Evolutionary conservation across 352 stramenopile species (phyloP).

Genomic region (Thalassiosira ordinaria): DNA sequence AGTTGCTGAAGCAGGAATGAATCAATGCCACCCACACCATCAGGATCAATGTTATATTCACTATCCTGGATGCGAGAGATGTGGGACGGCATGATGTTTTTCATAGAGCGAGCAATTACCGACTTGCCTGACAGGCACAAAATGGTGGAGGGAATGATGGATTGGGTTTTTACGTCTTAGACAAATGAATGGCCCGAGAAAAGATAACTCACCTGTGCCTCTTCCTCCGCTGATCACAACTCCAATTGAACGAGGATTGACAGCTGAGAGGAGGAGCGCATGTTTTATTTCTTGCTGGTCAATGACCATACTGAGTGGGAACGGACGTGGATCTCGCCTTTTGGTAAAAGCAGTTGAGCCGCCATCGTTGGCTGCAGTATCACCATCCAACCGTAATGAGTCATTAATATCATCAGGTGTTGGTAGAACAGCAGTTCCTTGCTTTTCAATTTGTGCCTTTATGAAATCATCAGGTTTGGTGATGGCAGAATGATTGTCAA

Average conservation of each 20-base stretch:
- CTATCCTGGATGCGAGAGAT: slow-evolving; percentile 64
- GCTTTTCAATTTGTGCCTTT: slow-evolving; percentile 17
- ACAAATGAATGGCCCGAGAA: too few relatives aligned
- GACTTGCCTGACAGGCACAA: too few relatives aligned
- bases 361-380: neutral
- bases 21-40: slow-evolving; percentile 47
- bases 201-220: too few relatives aligned
- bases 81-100: slow-evolving; percentile 66
- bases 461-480: slow-evolving; percentile 26
- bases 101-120: slow-evolving; percentile 71
- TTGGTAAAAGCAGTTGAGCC: slow-evolving; percentile 4
- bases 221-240: slow-evolving; percentile 74
- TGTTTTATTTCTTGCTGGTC: slow-evolving; percentile 82
- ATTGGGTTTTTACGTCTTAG: too few relatives aligned
- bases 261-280: slow-evolving; percentile 60
- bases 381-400: neutral
- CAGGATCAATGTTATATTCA: slow-evolving; percentile 80
- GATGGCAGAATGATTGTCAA: neutral
- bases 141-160: too few relatives aligned
- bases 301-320: slow-evolving; percentile 78
- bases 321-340: slow-evolving; percentile 27
- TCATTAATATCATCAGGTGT: slow-evolving; percentile 2
- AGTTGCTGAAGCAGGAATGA: slow-evolving; percentile 63
- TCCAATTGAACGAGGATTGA: slow-evolving; percentile 77
- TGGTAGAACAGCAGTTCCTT: slow-evolving; percentile 20